Evolutionary conservation across 2,329 filamentous ascomycete species (phyloP).

Genomic region (Fusarium temperatum): DNA sequence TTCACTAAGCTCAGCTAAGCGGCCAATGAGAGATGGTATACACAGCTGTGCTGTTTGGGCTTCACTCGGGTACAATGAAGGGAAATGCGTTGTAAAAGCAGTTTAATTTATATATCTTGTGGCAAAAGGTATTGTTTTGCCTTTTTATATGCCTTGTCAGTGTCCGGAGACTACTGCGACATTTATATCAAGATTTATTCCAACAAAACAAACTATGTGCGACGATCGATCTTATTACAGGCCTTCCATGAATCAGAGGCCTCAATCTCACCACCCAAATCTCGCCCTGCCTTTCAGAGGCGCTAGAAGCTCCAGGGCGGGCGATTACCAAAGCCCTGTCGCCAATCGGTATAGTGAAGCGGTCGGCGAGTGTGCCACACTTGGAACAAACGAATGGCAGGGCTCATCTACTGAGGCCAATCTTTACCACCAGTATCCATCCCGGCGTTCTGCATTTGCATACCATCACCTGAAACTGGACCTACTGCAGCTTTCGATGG

Average conservation of each 20-base stretch:
- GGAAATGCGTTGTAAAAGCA: not conserved
- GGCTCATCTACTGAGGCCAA: not conserved
- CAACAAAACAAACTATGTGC: not conserved
- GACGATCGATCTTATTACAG: not conserved
- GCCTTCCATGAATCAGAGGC: not conserved
- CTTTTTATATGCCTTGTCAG: not conserved
- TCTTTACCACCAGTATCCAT: accelerated
- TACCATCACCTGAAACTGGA: not conserved
- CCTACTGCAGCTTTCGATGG: not conserved
- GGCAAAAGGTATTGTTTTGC: too few species aligned
- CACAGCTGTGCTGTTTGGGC: not conserved
- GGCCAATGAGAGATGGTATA: accelerated
- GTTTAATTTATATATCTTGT: not conserved
- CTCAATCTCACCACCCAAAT: not conserved
- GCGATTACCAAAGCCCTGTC: not conserved
- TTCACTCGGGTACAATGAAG: not conserved
- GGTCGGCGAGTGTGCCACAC: not conserved
- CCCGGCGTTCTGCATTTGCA: not conserved
- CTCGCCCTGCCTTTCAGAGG: not conserved
- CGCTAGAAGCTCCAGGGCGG: not conserved
- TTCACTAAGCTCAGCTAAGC: too few species aligned
- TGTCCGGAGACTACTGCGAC: not conserved
- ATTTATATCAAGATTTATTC: accelerated
- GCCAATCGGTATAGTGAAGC: not conserved
- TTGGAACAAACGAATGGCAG: not conserved